Evolutionary conservation across 2,329 filamentous ascomycete species (phyloP).

Genomic region (Epichloe scottii): DNA sequence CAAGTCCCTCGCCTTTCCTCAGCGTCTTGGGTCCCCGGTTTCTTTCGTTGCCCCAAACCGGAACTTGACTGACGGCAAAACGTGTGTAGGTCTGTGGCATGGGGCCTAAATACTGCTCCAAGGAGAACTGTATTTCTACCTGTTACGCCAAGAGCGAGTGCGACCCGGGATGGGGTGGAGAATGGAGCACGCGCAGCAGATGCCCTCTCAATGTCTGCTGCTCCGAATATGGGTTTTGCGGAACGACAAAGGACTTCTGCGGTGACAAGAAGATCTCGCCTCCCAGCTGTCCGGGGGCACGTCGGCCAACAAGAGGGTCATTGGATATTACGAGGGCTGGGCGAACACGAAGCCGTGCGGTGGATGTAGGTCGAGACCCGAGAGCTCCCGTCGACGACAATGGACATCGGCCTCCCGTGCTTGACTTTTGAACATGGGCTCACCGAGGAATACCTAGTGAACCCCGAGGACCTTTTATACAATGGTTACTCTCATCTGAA

Average conservation of each 20-base stretch:
- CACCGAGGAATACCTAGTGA: not conserved
- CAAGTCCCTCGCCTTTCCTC: no score
- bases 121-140: constrained; percentile 7
- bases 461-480: constrained; percentile 14
- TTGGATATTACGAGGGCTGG: constrained; percentile 24
- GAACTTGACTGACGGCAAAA: no score
- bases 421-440: no score
- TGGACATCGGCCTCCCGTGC: no score
- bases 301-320: constrained; percentile 5
- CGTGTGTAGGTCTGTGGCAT: not conserved
- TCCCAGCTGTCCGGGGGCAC: constrained; percentile 5
- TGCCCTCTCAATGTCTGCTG: constrained; percentile 29
- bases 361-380: not conserved
- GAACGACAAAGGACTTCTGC: constrained; percentile 19
- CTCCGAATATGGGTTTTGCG: constrained; percentile 1
- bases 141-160: constrained; percentile 18
- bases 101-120: constrained; percentile 1
- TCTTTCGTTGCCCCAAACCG: no score
- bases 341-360: no score
- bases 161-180: constrained; percentile 7
- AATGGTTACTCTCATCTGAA: constrained; percentile 20
- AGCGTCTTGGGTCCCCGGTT: no score
- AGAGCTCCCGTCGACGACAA: constrained; percentile 6
- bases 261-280: constrained; percentile 11
- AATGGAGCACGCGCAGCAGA: constrained; percentile 1